Base-by-base conservation (phyloP, 768 basidiomycete genomes). In the Lactarius hatsudake region DNA sequence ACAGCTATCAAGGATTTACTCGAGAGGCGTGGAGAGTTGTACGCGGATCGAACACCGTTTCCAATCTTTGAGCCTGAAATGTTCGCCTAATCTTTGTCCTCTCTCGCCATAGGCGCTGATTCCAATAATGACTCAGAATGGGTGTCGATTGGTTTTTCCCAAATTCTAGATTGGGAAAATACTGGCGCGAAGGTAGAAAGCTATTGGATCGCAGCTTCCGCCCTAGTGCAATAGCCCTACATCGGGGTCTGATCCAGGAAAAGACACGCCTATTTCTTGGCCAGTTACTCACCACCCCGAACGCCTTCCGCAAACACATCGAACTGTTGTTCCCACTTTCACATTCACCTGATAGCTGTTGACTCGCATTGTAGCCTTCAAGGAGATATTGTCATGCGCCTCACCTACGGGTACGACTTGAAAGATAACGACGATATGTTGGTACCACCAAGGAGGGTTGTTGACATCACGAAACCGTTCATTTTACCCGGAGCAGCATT, bases 361-460 rank as follows among this genome's bases (percentile, higher is more conserved):
- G 28, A 63, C 23, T 4, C 3, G 5, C 17, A 4, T 17, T n/a
- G 8, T 12, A 66, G 65, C 18, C 17, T 62, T 9, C 60, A 62
- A 32, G 55, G 26, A 51, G 28, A 18, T 3, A 3, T 66, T 8
- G 20, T 66, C 43, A 51, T 66, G 65, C 36, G 30, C 4, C 55
- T 66, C 20, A 57, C 45, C 4, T 66, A 66, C 17, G 65, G 65
- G 18, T 54, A 67, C 28, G 38, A 67, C 38, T 5, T 55, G 20
- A 56, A 51, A 17, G 43, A 61, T 0, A 17, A 23, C 3, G 67
- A 66, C 15, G 30, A 57, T 17, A 59, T 59, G 0, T 32, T 65
- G 17, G 13, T 8, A 17, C 38, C 40, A 1, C 34, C 63, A 3
- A 26, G 9, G 20, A 20, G 43, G 38, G 8, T 20, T 2, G 1